Evolutionary conservation across 1,139 yeast species (phyloP).

Genomic region (Komagataea norvegica): DNA sequence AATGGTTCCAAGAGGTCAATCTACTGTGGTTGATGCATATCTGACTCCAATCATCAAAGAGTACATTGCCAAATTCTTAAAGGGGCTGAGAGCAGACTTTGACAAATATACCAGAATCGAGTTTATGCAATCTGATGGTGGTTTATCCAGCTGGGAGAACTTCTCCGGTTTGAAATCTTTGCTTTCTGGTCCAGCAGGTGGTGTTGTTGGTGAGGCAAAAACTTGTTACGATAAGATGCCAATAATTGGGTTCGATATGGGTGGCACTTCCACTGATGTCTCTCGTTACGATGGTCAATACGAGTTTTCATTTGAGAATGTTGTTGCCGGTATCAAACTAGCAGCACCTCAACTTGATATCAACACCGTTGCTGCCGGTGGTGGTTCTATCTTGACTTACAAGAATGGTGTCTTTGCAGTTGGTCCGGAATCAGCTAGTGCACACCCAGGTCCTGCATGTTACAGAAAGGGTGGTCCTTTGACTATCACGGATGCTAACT

Average conservation of each 20-base stretch:
- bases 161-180: constrained; percentile 51
- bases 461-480: constrained; percentile 55
- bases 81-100: constrained; percentile 57
- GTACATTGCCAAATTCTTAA: constrained; percentile 38
- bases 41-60: constrained; percentile 65
- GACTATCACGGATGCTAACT: constrained; percentile 55
- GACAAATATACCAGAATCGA: constrained; percentile 40
- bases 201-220: constrained; percentile 52
- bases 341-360: constrained; percentile 56
- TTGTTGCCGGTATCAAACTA: constrained; percentile 51
- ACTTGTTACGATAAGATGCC: constrained; percentile 48
- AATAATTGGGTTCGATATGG: constrained; percentile 56
- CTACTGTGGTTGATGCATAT: constrained; percentile 74
- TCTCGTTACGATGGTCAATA: constrained; percentile 43
- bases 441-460: constrained; percentile 60
- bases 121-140: constrained; percentile 61
- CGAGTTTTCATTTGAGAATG: constrained; percentile 51
- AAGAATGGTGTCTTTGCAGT: constrained; percentile 51
- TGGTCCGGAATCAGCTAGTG: constrained; percentile 56
- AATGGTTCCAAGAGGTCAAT: constrained; percentile 63
- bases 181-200: constrained; percentile 60
- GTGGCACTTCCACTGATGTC: constrained; percentile 59
- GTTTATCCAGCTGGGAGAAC: constrained; percentile 38
- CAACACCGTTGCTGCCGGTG: constrained; percentile 59
- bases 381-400: constrained; percentile 48